Base-by-base conservation (phyloP, 2,329 filamentous ascomycete genomes). In the Diaporthe velutina region DNA sequence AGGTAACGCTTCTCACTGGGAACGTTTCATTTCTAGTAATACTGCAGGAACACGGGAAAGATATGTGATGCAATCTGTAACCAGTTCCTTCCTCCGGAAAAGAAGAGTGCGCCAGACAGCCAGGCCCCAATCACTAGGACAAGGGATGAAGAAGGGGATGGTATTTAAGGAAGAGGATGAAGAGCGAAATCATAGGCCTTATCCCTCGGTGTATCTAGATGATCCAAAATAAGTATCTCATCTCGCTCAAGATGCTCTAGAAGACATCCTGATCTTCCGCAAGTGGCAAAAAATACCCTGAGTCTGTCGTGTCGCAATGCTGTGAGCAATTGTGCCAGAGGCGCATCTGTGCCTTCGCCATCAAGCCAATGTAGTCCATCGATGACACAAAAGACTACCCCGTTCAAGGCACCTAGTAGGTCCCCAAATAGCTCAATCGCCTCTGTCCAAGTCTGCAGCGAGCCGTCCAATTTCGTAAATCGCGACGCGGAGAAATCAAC, bases 231-330 rank as follows among this genome's bases (percentile, higher is more conserved):
- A 19, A 55, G 9, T 55, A 19, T 33, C 52, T 55, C 52, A 19
- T 55, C 52, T 22, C 52, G 5, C 28, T 30, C 28, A 3, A 33
- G 25, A 30, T 30, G 13, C 0, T 55, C 52, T 28, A 55, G 19
- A 10, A 82, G 73, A 71, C 55, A 61, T 8, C 17, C 55, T n/a
- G 70, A 71, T 45, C 55, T 60, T 28, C 70, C 70, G 12, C 55
- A 61, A 4, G 70, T 61, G 8, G 70, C 61, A n/a, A 71, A 61
- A 19, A 71, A 45, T n/a, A 61, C 54, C 12, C 40, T 61, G 9
- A 71, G 57, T 28, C 22, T 52, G 8, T n/a, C 35, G 15, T 57
- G 22, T 19, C 30, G 40, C 30, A 71, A 35, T 6, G 33, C 40
- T 40, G 52, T 12, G 60, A 22, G 38, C 50, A 50, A 30, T 25